phyloP scores from a whole-genome alignment of 2,329 filamentous ascomycete species.

The Cyphellophora europaea region DNA sequence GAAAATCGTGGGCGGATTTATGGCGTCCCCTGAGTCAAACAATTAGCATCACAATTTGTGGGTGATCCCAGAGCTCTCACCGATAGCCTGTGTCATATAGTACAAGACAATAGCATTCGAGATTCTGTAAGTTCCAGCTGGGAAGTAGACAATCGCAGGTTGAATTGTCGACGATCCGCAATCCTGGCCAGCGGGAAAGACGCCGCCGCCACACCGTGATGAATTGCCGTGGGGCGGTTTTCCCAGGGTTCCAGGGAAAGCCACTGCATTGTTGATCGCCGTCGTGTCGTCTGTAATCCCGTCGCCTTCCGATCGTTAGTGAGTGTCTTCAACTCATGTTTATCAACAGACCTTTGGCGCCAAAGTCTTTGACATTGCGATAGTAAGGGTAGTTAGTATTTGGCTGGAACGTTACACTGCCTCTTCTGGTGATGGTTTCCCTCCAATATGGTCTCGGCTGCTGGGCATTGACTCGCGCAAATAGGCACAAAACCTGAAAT shows the following conservation, averaged over 20 bases:
- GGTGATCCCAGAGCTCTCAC: conserved; percentile 55
- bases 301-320: conserved; percentile 28
- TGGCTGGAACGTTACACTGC: conserved; percentile 20
- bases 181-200: conserved; percentile 9
- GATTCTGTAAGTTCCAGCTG: conserved; percentile 66
- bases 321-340: neutral
- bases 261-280: conserved; percentile 70
- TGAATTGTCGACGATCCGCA: conserved; percentile 68
- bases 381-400: conserved; percentile 43
- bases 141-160: conserved; percentile 77
- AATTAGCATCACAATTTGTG: too few relatives aligned
- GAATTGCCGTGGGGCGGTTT: neutral
- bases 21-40: conserved; percentile 59
- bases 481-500: conserved; percentile 5
- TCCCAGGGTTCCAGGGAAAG: conserved; percentile 42
- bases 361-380: conserved; percentile 62
- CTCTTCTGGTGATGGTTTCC: conserved; percentile 25
- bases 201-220: conserved; percentile 58
- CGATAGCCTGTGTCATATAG: conserved; percentile 55
- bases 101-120: conserved; percentile 57
- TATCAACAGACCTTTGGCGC: too few relatives aligned
- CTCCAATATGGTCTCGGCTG: conserved; percentile 23
- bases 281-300: conserved; percentile 64
- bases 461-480: conserved; percentile 2
- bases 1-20: conserved; percentile 60